phyloP scores from a whole-genome alignment of 1,139 yeast species.

The Blastobotrys indianensis region DNA sequence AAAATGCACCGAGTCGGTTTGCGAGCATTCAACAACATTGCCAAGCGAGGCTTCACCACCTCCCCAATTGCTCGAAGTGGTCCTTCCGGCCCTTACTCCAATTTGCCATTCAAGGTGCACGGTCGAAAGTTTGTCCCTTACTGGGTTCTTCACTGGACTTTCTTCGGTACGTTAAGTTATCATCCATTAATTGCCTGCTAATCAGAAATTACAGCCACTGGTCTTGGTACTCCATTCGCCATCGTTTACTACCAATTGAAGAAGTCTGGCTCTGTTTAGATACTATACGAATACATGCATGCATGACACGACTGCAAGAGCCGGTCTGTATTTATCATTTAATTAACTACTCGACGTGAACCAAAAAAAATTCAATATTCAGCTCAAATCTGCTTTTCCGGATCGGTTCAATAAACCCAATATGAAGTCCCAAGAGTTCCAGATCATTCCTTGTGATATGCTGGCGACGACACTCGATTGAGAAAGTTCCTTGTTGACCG shows the following conservation, averaged over 20 bases:
- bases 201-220: conserved; percentile 25
- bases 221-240: conserved; percentile 36
- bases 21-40: conserved; percentile 20
- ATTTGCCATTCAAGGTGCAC: conserved; percentile 91
- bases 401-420: background rate
- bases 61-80: conserved; percentile 30
- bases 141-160: conserved; percentile 73
- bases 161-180: conserved; percentile 57
- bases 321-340: conserved; percentile 11
- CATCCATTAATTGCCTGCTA: background rate
- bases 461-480: conserved; percentile 5
- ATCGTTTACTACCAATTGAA: conserved; percentile 35
- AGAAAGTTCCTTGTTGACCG: background rate
- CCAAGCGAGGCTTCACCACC: conserved; percentile 31
- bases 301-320: conserved; percentile 6
- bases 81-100: conserved; percentile 82
- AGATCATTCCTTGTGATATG: background rate
- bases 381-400: background rate
- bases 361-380: background rate
- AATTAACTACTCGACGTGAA: conserved; percentile 2
- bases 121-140: conserved; percentile 79
- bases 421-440: background rate
- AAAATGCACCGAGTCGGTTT: conserved; percentile 23
- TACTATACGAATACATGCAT: conserved; percentile 1
- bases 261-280: conserved; percentile 28